Evolutionary conservation across 768 basidiomycete genomes (phyloP).

Genomic region (Phaeotremella fagi): DNA sequence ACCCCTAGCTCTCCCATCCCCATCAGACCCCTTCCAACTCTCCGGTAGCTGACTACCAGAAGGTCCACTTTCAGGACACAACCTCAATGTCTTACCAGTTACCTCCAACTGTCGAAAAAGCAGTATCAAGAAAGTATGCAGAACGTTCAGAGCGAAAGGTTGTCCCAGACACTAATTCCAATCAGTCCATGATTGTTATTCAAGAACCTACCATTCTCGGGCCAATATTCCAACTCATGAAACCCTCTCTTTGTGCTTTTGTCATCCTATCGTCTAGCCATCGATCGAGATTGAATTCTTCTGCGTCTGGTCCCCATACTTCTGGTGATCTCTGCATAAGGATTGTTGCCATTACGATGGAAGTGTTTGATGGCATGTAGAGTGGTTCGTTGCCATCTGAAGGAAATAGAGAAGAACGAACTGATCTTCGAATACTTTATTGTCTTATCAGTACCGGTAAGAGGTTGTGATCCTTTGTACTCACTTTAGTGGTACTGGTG

Average conservation of each 20-base stretch:
- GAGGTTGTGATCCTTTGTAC: too few species aligned
- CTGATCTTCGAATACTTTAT: constrained; percentile 42
- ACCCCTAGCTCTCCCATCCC: constrained; percentile 26
- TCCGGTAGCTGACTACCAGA: constrained; percentile 19
- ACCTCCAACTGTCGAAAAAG: constrained; percentile 10
- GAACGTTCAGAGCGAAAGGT: constrained; percentile 32
- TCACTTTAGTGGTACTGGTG: constrained; percentile 67
- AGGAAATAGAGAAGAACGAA: constrained; percentile 31
- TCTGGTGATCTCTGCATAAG: constrained; percentile 63
- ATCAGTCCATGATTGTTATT: too few species aligned
- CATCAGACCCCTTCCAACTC: constrained; percentile 12
- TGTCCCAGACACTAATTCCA: constrained; percentile 46
- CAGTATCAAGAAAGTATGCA: constrained; percentile 28
- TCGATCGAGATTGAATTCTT: constrained; percentile 71
- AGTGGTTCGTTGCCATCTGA: constrained; percentile 17
- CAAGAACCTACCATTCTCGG: constrained; percentile 43
- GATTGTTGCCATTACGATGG: constrained; percentile 59
- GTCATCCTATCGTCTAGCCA: constrained; percentile 60
- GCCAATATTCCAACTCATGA: constrained; percentile 34
- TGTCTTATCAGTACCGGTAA: too few species aligned
- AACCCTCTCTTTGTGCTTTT: constrained; percentile 18
- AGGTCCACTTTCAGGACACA: constrained; percentile 20
- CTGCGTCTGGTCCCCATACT: constrained; percentile 71
- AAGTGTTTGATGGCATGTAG: constrained; percentile 41
- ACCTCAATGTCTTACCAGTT: background rate